These are phyloP conservation scores for Paraphoma chrysanthemicola DNA, from an alignment of 2,329 filamentous ascomycete genomes.

Conservation along the genomic window DNA sequence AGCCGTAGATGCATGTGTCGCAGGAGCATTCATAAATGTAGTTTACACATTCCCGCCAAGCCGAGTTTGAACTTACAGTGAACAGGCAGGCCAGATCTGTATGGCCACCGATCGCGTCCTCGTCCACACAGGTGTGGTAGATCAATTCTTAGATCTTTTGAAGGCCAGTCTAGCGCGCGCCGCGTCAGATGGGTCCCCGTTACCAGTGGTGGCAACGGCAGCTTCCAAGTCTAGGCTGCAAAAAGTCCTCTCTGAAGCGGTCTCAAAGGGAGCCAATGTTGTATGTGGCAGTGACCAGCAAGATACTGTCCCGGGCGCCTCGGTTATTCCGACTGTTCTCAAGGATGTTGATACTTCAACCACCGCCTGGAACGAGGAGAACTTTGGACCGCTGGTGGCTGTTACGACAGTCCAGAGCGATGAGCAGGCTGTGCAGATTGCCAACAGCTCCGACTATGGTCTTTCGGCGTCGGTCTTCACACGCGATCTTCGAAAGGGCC, in stretches of 20 bases:
- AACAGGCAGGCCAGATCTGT: too few relatives aligned
- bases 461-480: conserved; percentile 62
- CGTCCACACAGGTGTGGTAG: too few relatives aligned
- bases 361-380: conserved; percentile 6
- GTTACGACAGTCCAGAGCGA: conserved; percentile 7
- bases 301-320: background rate
- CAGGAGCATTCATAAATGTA: too few relatives aligned
- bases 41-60: too few relatives aligned
- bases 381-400: conserved; percentile 10
- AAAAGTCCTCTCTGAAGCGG: background rate
- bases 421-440: conserved; percentile 6
- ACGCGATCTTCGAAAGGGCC: conserved; percentile 45
- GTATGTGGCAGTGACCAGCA: background rate
- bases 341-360: background rate
- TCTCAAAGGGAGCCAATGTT: background rate
- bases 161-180: too few relatives aligned
- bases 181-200: too few relatives aligned
- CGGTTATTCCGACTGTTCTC: background rate
- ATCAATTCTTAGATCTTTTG: too few relatives aligned
- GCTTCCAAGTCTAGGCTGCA: background rate
- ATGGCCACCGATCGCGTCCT: too few relatives aligned
- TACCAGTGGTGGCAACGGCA: too few relatives aligned
- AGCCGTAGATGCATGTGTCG: too few relatives aligned
- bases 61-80: too few relatives aligned
- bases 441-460: conserved; percentile 25